Evolutionary conservation across 2,329 filamentous ascomycete species (phyloP).

Genomic region (Cladosporium sp.): DNA sequence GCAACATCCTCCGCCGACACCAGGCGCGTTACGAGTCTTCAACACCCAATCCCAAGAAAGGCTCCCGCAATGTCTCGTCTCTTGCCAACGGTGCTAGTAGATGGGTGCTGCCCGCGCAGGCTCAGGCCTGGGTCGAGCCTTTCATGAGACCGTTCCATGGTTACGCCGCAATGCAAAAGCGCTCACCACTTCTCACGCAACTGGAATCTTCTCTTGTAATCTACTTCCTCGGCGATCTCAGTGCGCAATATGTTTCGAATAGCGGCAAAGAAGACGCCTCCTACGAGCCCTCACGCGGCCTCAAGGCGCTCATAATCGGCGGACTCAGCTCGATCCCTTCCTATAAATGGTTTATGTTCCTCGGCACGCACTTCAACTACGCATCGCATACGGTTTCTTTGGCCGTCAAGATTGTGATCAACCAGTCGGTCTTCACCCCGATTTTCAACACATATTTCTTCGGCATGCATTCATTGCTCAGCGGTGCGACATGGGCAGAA

Average conservation of each 20-base stretch:
- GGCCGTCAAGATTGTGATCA: slow-evolving; percentile 71
- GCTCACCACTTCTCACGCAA: slow-evolving; percentile 75
- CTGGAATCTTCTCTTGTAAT: slow-evolving; percentile 70
- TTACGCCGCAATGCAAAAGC: slow-evolving; percentile 68
- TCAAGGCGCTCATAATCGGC: slow-evolving; percentile 70
- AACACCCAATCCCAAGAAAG: slow-evolving; percentile 15
- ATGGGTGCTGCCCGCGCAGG: slow-evolving; percentile 39
- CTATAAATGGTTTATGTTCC: slow-evolving; percentile 79
- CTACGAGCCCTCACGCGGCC: slow-evolving; percentile 67
- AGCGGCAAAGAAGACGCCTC: slow-evolving; percentile 29
- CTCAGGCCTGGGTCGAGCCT: slow-evolving; percentile 45
- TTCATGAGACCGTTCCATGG: slow-evolving; percentile 43
- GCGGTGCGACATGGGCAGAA: slow-evolving; percentile 60
- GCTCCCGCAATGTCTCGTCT: slow-evolving; percentile 16
- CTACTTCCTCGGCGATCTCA: slow-evolving; percentile 73
- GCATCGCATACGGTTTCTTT: slow-evolving; percentile 67
- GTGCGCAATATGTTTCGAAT: slow-evolving; percentile 63
- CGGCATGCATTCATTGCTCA: slow-evolving; percentile 46
- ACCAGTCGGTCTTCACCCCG: slow-evolving; percentile 77
- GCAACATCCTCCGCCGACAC: slow-evolving; percentile 28
- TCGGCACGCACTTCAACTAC: slow-evolving; percentile 81
- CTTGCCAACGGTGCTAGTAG: slow-evolving; percentile 5
- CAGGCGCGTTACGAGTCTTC: slow-evolving; percentile 21
- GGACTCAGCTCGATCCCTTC: slow-evolving; percentile 68
- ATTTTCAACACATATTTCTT: slow-evolving; percentile 51